Conservation (phyloP, 768 basidiomycete genomes). For the Hypholoma fasciculare region DNA sequence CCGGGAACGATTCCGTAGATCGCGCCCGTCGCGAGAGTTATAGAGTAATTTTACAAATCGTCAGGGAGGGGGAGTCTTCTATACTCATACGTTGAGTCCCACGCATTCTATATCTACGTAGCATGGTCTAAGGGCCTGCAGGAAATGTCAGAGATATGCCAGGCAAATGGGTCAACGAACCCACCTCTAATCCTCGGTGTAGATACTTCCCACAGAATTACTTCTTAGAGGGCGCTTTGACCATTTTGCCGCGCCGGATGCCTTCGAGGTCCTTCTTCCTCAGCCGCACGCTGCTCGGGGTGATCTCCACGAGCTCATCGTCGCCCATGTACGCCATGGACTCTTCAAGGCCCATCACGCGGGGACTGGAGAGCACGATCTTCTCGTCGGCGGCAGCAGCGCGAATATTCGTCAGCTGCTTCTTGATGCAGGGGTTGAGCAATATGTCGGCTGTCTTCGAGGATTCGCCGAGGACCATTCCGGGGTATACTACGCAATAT, state of each 20-base stretch:
- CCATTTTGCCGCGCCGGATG: constrained; percentile 32
- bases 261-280: constrained; percentile 42
- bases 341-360: constrained; percentile 46
- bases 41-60: background rate
- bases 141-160: background rate
- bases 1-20: background rate
- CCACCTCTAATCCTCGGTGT: background rate
- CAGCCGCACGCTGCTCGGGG: constrained; percentile 39
- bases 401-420: constrained; percentile 50
- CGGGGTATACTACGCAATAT: constrained; percentile 40
- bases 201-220: background rate
- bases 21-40: background rate
- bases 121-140: background rate
- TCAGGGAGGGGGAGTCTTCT: background rate
- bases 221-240: constrained; percentile 20
- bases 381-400: constrained; percentile 51
- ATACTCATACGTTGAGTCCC: background rate
- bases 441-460: constrained; percentile 46
- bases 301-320: constrained; percentile 50
- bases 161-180: background rate
- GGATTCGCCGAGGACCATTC: constrained; percentile 53
- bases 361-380: constrained; percentile 44
- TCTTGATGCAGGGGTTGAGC: constrained; percentile 48
- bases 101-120: background rate
- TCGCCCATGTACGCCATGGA: constrained; percentile 49